Percentiles rank a stretch among this genome's conserved stretches.
phyloP scores from a whole-genome alignment of 1,284 basidiomycete genomes.

The Trichosporon asahii region DNA sequence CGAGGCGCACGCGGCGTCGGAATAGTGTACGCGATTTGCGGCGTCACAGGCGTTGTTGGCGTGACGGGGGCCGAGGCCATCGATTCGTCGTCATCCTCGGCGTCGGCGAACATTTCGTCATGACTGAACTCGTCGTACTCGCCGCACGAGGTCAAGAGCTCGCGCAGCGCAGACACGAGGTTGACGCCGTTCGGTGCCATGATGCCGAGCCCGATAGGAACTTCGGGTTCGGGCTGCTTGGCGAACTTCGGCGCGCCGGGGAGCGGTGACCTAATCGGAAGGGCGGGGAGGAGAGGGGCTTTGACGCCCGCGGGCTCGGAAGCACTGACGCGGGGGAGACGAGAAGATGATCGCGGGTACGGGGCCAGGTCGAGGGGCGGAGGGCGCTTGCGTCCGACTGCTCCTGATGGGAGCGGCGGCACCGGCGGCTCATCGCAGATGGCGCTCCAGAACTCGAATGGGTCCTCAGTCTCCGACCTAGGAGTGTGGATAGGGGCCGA shows the following conservation, averaged over 20 bases:
- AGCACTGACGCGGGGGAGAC: background rate
- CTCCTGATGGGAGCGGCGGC: background rate
- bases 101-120: conserved; percentile 19
- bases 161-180: conserved; percentile 23
- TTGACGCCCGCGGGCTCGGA: background rate
- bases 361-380: conserved; percentile 1
- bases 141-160: conserved; percentile 23
- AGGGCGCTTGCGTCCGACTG: conserved; percentile 1
- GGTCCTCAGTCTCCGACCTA: conserved; percentile 13
- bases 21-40: background rate
- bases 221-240: background rate
- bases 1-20: conserved; percentile 2
- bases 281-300: conserved; percentile 7
- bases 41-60: background rate
- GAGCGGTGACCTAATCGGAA: background rate
- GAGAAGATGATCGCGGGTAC: background rate
- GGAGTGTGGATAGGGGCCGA: conserved; percentile 13
- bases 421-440: background rate
- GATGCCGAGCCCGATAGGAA: background rate
- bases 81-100: conserved; percentile 2
- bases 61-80: background rate
- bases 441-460: conserved; percentile 12
- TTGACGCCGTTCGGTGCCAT: conserved; percentile 13
- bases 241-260: background rate
- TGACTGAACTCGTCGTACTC: conserved; percentile 19